Base-by-base conservation (phyloP, 2,329 filamentous ascomycete species). In the Hypocrella siamensis region DNA sequence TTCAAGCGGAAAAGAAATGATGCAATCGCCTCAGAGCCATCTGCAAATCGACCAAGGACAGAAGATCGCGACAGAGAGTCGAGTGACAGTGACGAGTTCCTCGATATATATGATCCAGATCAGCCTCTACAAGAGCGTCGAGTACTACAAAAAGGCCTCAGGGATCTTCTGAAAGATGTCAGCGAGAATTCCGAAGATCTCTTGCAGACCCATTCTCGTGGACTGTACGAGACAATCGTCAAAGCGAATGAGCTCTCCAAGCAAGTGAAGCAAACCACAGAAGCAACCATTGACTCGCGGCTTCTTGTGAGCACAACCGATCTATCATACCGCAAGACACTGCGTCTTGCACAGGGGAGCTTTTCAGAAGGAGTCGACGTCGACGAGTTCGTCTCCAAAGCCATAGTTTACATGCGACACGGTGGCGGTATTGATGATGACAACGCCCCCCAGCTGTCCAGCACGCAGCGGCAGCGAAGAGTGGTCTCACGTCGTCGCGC, bases 341-440 rank as follows among this genome's bases (percentile, higher is more conserved):
- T 78, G 27, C 74, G 77, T 31, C 65, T 92, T 17, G 74, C 79
- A 2, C 64, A 83, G 19, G 85, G 85, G 6, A 78, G 79, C 43
- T 60, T 68, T 2, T 71, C 73, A 3, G 74, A 79, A 31, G 83
- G 85, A 6, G 60, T 98, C 16, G 86, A 96, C 46, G 66, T 92
- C 0, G 86, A 96, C 38, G 82, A 93, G 44, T 92, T 96, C 46
- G 73, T 96, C 11, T 80, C 81, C 1, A 93, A 92, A 53, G 88
- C 80, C 51, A 84, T 92, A 37, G 71, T 70, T 4, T 96, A 81
- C 49, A 94, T 96, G 84, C 74, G 72, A 16, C 65, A 70, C 22
- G 79, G 73, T 4, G 60, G 67, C 6, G 67, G 66, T 9, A 67
- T 70, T 17, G 55, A 56, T 11, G 60, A 68, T 30, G 61, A 67